Conservation (phyloP, 305 asterid species). For the Fraxinus albicans region DNA sequence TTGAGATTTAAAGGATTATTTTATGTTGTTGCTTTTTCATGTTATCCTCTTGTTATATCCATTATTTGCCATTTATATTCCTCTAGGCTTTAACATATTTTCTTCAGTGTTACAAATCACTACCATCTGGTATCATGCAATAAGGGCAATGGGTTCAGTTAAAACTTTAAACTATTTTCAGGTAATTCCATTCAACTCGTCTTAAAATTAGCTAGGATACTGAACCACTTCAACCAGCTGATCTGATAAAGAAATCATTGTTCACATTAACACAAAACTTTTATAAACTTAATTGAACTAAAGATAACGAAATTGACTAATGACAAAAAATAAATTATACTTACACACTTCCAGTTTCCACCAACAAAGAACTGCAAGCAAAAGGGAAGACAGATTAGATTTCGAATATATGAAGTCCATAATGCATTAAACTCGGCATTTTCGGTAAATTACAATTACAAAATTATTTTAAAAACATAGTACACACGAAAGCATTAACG, state of each 20-base stretch:
- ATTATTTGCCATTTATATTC: not conserved
- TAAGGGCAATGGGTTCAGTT: not conserved
- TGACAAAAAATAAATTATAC: constrained; percentile 29
- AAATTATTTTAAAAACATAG: not conserved
- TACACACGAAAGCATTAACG: not conserved
- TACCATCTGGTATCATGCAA: not conserved
- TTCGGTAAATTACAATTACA: not conserved
- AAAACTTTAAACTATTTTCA: not conserved
- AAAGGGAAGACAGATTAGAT: constrained; percentile 20
- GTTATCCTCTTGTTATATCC: not conserved
- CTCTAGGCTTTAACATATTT: not conserved
- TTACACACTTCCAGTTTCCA: constrained; percentile 97
- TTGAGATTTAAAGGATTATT: not conserved
- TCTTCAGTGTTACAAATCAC: not conserved
- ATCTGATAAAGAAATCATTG: constrained; percentile 1
- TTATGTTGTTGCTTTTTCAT: not conserved
- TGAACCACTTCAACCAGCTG: not conserved
- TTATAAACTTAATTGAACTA: not conserved
- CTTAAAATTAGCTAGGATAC: not conserved
- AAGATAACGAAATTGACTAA: not conserved
- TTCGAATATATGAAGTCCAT: constrained; percentile 7
- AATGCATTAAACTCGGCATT: not conserved
- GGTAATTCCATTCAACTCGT: not conserved
- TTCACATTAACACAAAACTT: not conserved
- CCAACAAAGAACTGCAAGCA: constrained; percentile 93